Evolutionary conservation across 2,329 filamentous ascomycete species (phyloP), one percentile per base, ranked within the genome.

Genomic region (Xylariaceae sp.): DNA sequence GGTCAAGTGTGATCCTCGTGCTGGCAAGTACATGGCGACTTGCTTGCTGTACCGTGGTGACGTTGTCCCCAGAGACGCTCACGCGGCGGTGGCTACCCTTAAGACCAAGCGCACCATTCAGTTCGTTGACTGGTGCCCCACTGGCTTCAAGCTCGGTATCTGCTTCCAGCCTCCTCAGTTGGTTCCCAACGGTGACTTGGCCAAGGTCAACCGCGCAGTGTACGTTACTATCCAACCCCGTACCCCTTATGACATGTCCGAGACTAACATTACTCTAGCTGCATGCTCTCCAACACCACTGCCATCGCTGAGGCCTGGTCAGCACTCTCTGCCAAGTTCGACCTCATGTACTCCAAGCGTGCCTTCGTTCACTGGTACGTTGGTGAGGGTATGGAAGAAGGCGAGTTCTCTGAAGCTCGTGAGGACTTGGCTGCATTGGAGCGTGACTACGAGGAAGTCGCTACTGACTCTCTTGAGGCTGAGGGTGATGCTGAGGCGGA

Each of bases 311-410:
- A 97, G 82, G 94, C 94, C 65, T 99, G 94, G 94, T 92, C 90
- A 65, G 92, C 92, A 68, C 86, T 99, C 66, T 95, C 92, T 64
- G 86, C 88, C 85, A 99, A 99, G 83, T 99, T 99, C 82, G 94
- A 99, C 75, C 90, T 99, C 76, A 99, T 99, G 94, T 97, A 97
- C 88, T 95, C 91, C 77, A 99, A 99, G 89, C 94, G 94, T 82
- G 94, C 94, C 64, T 99, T 99, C 80, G 94, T 99, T 67, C 94
- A 99, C 82, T 99, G 94, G 94, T 99, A 97, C 73, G 94, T 99
- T 74, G 94, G 94, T 82, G 94, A 97, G 84, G 94, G 94, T 87
- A 99, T 99, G 94, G 94, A 99, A 85, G 94, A 99, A 79, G 94
- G 94, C 78, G 94, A 99, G 80, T 99, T 99, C 86, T 96, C 91